phyloP scores from a whole-genome alignment of 495 filamentous ascomycete species.

The Thozetella sp. region DNA sequence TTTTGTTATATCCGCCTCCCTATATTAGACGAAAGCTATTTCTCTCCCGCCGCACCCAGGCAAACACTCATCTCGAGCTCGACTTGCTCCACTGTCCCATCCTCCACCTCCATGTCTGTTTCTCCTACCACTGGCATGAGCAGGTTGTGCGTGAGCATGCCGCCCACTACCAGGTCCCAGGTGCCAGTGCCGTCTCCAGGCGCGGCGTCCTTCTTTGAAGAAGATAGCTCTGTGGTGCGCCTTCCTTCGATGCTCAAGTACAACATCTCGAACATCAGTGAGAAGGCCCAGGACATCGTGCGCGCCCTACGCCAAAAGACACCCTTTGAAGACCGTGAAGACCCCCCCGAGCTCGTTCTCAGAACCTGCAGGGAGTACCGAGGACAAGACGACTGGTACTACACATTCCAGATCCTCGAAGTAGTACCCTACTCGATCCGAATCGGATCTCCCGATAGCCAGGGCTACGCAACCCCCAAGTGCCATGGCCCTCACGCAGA shows the following conservation, averaged over 20 bases:
- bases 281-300: slow-evolving; percentile 17
- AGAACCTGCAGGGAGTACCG: slow-evolving; percentile 37
- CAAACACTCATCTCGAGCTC: no score
- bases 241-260: slow-evolving; percentile 39
- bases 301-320: slow-evolving; percentile 18
- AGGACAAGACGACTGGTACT: slow-evolving; percentile 34
- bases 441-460: slow-evolving; percentile 33
- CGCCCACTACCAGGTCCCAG: slow-evolving; percentile 19
- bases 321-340: slow-evolving; percentile 14
- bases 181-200: slow-evolving; percentile 21
- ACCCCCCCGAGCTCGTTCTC: slow-evolving; percentile 37
- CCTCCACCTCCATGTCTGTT: slow-evolving; percentile 22
- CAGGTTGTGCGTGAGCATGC: slow-evolving; percentile 39
- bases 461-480: slow-evolving; percentile 30
- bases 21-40: no score
- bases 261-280: slow-evolving; percentile 20
- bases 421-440: slow-evolving; percentile 43
- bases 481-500: slow-evolving; percentile 41
- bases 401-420: slow-evolving; percentile 49
- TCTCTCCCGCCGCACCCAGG: no score
- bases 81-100: slow-evolving; percentile 4
- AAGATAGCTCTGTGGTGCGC: slow-evolving; percentile 25
- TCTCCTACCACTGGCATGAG: slow-evolving; percentile 37
- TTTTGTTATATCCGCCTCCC: neutral
- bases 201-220: slow-evolving; percentile 15